Percentiles rank a stretch among this genome's conserved stretches.
Evolutionary conservation across 495 filamentous ascomycete genomes (phyloP).

Genomic region (Darksidea phi): DNA sequence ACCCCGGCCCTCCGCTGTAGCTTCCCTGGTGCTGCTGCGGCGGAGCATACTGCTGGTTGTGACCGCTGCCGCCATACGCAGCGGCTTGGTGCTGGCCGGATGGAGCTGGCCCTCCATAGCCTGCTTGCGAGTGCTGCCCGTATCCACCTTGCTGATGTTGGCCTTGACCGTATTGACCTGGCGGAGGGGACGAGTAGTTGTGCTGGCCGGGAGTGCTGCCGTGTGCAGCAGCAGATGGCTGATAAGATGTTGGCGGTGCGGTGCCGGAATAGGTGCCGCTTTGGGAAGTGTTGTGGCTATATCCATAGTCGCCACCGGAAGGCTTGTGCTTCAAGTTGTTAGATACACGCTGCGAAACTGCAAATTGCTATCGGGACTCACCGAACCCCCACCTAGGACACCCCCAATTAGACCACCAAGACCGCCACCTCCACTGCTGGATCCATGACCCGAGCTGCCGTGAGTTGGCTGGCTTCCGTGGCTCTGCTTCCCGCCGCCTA

Average conservation of each 20-base stretch:
- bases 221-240: slow-evolving; percentile 38
- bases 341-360: neutral
- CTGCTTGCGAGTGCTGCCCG: slow-evolving; percentile 20
- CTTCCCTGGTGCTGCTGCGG: neutral
- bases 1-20: slow-evolving; percentile 3
- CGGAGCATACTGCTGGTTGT: neutral
- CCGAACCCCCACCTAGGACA: slow-evolving; percentile 38
- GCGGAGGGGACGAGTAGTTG: slow-evolving; percentile 22
- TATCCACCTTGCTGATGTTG: slow-evolving; percentile 17
- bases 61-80: neutral
- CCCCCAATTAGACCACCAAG: slow-evolving; percentile 36
- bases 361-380: slow-evolving; percentile 8
- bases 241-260: slow-evolving; percentile 46
- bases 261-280: slow-evolving; percentile 43
- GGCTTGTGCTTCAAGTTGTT: slow-evolving; percentile 20
- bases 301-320: slow-evolving; percentile 36
- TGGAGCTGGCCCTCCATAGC: slow-evolving; percentile 1
- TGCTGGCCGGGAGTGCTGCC: slow-evolving; percentile 12
- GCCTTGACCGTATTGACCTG: slow-evolving; percentile 20
- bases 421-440: slow-evolving; percentile 25
- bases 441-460: slow-evolving; percentile 29
- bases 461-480: slow-evolving; percentile 38
- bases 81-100: neutral
- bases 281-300: slow-evolving; percentile 37
- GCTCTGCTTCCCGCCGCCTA: slow-evolving; percentile 38